These are phyloP conservation scores for Suhomyces xylopsoci DNA, from an alignment of 805 yeast genomes.

Conservation along the genomic window DNA sequence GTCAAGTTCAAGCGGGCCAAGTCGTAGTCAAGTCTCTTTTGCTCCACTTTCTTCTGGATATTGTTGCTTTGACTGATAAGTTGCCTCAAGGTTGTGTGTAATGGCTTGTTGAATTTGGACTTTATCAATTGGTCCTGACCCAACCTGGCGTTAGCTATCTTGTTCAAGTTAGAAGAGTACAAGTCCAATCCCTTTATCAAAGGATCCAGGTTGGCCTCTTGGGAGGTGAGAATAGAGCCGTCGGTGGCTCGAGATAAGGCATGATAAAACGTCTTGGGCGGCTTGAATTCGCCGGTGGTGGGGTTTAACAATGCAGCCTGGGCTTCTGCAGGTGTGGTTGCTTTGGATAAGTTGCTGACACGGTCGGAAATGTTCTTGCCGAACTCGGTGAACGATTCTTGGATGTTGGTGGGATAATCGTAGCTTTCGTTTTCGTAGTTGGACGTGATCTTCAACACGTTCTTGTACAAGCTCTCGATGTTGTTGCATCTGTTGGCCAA, in stretches of 20 bases:
- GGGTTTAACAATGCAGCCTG: slow-evolving; percentile 61
- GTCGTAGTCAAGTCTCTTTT: slow-evolving; percentile 75
- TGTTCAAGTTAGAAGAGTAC: slow-evolving; percentile 66
- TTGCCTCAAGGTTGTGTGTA: slow-evolving; percentile 58
- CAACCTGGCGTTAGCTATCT: slow-evolving; percentile 77
- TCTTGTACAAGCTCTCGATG: slow-evolving; percentile 40
- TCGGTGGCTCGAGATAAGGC: slow-evolving; percentile 77
- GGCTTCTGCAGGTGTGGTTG: slow-evolving; percentile 76
- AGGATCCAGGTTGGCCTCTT: slow-evolving; percentile 43
- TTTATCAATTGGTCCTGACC: slow-evolving; percentile 76
- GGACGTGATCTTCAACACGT: slow-evolving; percentile 41
- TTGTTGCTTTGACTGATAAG: slow-evolving; percentile 60
- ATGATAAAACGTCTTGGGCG: slow-evolving; percentile 80
- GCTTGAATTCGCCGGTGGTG: slow-evolving; percentile 41
- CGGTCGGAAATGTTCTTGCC: slow-evolving; percentile 63
- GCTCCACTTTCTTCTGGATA: slow-evolving; percentile 71
- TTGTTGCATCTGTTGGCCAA: slow-evolving; percentile 39
- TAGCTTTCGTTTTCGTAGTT: slow-evolving; percentile 73
- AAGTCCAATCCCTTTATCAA: slow-evolving; percentile 62
- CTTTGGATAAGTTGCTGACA: slow-evolving; percentile 65
- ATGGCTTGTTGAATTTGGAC: slow-evolving; percentile 64
- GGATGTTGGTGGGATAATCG: slow-evolving; percentile 76
- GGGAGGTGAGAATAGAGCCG: slow-evolving; percentile 43
- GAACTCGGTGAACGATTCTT: slow-evolving; percentile 72
- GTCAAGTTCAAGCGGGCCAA: slow-evolving; percentile 57